Evolutionary conservation across 371 early-diverging fungal species (phyloP).

Genomic region (Mortierella sp.): DNA sequence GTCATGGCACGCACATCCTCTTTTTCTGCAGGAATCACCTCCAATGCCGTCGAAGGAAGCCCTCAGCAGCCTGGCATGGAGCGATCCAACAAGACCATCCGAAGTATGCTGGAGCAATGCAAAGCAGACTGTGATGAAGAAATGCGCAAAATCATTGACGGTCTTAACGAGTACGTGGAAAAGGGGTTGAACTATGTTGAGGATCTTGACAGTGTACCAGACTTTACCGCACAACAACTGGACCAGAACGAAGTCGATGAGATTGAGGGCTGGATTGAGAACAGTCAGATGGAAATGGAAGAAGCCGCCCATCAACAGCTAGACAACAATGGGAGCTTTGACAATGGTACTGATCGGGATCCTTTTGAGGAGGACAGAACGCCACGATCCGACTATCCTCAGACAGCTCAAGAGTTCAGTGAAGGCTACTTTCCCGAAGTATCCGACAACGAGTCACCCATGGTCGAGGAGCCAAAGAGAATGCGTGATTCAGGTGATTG

Average conservation of each 20-base stretch:
- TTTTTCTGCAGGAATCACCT: slow-evolving; percentile 45
- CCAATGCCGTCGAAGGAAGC: slow-evolving; percentile 35
- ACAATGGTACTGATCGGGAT: slow-evolving; percentile 20
- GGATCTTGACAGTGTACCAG: slow-evolving; percentile 54
- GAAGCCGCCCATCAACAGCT: slow-evolving; percentile 29
- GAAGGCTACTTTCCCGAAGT: slow-evolving; percentile 52
- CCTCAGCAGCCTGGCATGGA: slow-evolving; percentile 41
- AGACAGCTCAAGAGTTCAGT: slow-evolving; percentile 30
- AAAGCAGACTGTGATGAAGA: slow-evolving; percentile 50
- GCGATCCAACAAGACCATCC: slow-evolving; percentile 51
- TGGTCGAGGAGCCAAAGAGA: slow-evolving; percentile 31
- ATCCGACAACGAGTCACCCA: slow-evolving; percentile 43
- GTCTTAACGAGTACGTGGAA: slow-evolving; percentile 79
- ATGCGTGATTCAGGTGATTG: slow-evolving; percentile 51
- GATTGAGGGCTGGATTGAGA: slow-evolving; percentile 56
- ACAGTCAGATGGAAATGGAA: slow-evolving; percentile 54
- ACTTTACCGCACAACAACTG: slow-evolving; percentile 46
- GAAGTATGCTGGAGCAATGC: slow-evolving; percentile 51
- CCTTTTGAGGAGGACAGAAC: slow-evolving; percentile 38
- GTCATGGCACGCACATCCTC: slow-evolving; percentile 50
- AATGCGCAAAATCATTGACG: slow-evolving; percentile 74
- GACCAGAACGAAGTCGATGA: slow-evolving; percentile 55
- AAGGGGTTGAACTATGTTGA: slow-evolving; percentile 70
- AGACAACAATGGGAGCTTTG: slow-evolving; percentile 21
- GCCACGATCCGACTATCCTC: slow-evolving; percentile 38